These are phyloP conservation scores for Quercus engelmannii DNA, from an alignment of 306 rosid species.

Conservation along the genomic window DNA sequence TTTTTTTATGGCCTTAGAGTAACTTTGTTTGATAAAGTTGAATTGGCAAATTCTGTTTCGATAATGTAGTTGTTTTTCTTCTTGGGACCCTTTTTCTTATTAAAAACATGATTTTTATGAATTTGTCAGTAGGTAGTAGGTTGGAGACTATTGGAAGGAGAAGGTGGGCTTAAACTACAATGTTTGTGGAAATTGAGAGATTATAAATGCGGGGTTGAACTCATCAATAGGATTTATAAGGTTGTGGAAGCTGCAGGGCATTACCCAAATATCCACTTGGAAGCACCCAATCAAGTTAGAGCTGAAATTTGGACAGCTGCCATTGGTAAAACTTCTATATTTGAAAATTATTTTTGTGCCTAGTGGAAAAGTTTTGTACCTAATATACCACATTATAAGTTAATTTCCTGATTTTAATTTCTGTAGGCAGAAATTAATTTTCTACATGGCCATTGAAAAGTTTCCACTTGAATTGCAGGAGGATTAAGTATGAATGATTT, in stretches of 20 bases:
- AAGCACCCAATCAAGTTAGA: slow-evolving; percentile 76
- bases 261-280: slow-evolving; percentile 77
- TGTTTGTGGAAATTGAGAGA: slow-evolving; percentile 94
- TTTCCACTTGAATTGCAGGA: slow-evolving; percentile 53
- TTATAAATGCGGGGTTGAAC: slow-evolving; percentile 67
- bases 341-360: background rate
- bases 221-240: slow-evolving; percentile 62
- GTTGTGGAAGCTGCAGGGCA: slow-evolving; percentile 61
- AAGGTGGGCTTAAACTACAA: slow-evolving; percentile 56
- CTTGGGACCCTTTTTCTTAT: background rate
- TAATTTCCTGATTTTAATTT: background rate
- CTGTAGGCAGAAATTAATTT: background rate
- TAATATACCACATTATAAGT: background rate
- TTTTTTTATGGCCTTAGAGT: too few relatives aligned
- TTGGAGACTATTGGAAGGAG: slow-evolving; percentile 75
- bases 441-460: slow-evolving; percentile 9
- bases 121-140: slow-evolving; percentile 64
- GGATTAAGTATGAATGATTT: slow-evolving; percentile 93
- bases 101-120: background rate
- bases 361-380: background rate
- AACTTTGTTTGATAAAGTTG: too few relatives aligned
- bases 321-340: slow-evolving; percentile 54
- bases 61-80: background rate
- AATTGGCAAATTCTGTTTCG: too few relatives aligned
- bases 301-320: slow-evolving; percentile 79